Evolutionary conservation across 495 filamentous ascomycete species (phyloP).

Genomic region (Neurospora terricola): DNA sequence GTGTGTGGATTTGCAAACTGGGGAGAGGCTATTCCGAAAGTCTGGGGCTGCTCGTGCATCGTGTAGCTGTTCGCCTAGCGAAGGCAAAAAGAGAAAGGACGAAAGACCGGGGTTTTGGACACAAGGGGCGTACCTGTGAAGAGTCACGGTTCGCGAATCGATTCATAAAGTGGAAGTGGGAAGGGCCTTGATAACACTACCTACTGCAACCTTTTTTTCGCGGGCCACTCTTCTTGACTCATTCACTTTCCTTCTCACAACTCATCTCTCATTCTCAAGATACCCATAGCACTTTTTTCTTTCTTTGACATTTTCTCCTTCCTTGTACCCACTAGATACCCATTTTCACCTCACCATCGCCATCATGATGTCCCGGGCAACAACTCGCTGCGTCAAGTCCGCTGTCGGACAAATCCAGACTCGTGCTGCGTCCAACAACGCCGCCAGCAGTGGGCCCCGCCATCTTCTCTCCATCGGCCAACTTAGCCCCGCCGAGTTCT

Average conservation of each 20-base stretch:
- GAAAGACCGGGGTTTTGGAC: not conserved
- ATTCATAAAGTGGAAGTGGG: not conserved
- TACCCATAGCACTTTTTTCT: not conserved
- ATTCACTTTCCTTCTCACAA: not conserved
- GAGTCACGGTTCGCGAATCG: not conserved
- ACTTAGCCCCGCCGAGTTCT: slow-evolving; percentile 68
- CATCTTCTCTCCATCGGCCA: slow-evolving; percentile 89
- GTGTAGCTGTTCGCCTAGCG: not conserved
- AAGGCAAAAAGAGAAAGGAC: not conserved
- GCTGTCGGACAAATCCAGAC: slow-evolving; percentile 15
- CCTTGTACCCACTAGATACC: not conserved
- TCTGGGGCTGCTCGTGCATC: not conserved
- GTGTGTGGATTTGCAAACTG: not conserved
- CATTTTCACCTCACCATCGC: not conserved
- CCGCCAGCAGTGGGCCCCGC: slow-evolving; percentile 36
- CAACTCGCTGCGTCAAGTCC: slow-evolving; percentile 15
- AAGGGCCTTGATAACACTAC: not conserved
- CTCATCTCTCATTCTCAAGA: not conserved
- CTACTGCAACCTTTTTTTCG: not conserved
- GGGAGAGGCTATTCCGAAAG: not conserved
- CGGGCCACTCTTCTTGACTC: not conserved
- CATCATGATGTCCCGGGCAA: slow-evolving; percentile 16
- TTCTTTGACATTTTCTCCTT: not conserved
- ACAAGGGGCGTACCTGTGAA: not conserved
- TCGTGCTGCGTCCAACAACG: slow-evolving; percentile 17